A percentile compares a stretch with the other conserved stretches of the same genome.
Conservation (phyloP, 495 filamentous ascomycete genomes). For the Neurospora terricola region DNA sequence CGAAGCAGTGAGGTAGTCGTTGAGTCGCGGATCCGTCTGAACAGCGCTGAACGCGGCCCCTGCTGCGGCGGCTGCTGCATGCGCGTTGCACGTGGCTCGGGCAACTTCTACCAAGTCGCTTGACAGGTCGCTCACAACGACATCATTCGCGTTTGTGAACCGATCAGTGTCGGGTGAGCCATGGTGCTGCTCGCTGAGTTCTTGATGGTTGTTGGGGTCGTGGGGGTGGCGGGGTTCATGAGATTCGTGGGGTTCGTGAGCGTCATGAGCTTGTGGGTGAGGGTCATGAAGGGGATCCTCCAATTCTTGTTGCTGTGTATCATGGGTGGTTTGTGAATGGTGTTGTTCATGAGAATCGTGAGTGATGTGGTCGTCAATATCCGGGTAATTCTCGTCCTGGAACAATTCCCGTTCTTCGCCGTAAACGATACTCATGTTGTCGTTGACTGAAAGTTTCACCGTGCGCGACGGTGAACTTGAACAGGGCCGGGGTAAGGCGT, state of each 20-base stretch:
- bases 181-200: not conserved
- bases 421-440: not conserved
- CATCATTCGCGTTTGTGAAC: not conserved
- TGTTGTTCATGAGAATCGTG: not conserved
- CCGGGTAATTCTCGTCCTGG: not conserved
- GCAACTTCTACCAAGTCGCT: not conserved
- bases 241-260: not conserved
- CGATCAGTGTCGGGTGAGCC: not conserved
- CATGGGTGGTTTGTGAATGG: not conserved
- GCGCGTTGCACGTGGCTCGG: not conserved
- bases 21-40: not conserved
- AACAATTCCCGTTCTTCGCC: not conserved
- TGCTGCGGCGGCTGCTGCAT: not conserved
- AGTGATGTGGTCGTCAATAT: not conserved
- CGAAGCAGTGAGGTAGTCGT: not conserved
- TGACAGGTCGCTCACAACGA: not conserved
- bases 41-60: not conserved
- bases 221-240: not conserved
- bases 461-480: not conserved
- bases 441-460: not conserved
- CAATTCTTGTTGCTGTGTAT: not conserved
- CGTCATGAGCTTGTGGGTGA: not conserved
- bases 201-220: not conserved
- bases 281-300: not conserved
- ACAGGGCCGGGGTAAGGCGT: not conserved